Conservation (phyloP, 2,329 filamentous ascomycete genomes). For the Arthrobotrys sphaeroides region DNA sequence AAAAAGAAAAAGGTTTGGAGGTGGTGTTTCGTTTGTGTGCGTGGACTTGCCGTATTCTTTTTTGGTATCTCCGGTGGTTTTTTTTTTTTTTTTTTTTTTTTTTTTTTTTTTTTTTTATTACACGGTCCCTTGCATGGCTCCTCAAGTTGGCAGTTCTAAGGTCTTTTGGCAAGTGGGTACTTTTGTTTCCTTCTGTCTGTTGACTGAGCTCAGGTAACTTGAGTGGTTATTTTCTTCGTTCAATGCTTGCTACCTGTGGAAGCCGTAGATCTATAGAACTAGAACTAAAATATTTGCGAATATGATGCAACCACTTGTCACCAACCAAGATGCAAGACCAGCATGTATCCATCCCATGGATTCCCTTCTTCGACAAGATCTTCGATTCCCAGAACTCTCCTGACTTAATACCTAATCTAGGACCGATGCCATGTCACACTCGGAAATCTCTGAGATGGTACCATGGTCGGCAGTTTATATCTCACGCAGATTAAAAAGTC, state of each 20-base stretch:
- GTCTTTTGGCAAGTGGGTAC: not conserved
- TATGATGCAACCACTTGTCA: too few species aligned
- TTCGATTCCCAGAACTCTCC: not conserved
- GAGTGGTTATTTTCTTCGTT: not conserved
- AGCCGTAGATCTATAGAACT: not conserved
- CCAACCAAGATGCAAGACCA: too few species aligned
- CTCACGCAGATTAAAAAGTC: not conserved
- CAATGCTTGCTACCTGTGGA: not conserved
- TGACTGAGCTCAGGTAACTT: not conserved
- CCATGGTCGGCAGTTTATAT: not conserved
- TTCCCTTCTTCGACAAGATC: not conserved
- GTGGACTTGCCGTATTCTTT: not conserved
- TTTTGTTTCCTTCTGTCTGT: not conserved
- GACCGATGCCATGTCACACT: not conserved
- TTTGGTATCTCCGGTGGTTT: not conserved
- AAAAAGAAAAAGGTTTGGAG: not conserved
- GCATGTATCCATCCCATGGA: not conserved
- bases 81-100: not conserved
- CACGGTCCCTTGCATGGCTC: not conserved
- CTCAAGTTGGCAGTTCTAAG: constrained; percentile 7
- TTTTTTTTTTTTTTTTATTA: not conserved
- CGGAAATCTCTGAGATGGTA: not conserved
- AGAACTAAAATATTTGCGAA: constrained; percentile 9
- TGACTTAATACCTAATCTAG: too few species aligned
- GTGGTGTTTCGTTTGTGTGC: constrained; percentile 1